Conservation (phyloP, 208 protist genomes). For the Angomonas deanei region DNA sequence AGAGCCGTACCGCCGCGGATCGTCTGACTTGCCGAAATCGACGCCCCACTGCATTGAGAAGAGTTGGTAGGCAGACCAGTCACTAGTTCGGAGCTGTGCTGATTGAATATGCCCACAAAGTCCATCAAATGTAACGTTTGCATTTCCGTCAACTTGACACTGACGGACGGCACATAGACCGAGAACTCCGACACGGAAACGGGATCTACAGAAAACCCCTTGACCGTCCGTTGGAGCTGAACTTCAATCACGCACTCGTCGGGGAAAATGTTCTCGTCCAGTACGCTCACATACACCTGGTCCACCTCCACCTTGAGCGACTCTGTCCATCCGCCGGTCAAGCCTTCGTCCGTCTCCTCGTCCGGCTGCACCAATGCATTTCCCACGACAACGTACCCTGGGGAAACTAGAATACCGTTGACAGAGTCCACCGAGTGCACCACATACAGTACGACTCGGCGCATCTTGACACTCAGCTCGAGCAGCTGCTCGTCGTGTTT, state of each 20-base stretch:
- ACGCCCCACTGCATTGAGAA: not conserved
- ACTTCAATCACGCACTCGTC: conserved; percentile 34
- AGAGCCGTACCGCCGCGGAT: not conserved
- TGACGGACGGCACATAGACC: conserved; percentile 17
- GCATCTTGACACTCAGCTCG: conserved; percentile 57
- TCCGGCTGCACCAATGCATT: conserved; percentile 29
- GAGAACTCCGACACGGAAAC: not conserved
- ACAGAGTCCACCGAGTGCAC: conserved; percentile 31
- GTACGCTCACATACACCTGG: conserved; percentile 23
- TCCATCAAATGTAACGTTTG: conserved; percentile 65
- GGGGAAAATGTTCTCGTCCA: conserved; percentile 24
- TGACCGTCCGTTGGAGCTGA: conserved; percentile 12
- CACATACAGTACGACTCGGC: conserved; percentile 47
- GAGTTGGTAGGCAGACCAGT: not conserved
- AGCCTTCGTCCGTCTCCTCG: not conserved
- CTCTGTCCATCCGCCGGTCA: conserved; percentile 11
- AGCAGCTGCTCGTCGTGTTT: conserved; percentile 30
- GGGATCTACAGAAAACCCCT: not conserved
- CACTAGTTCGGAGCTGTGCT: conserved; percentile 10
- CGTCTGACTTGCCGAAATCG: not conserved
- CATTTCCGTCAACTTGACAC: conserved; percentile 19
- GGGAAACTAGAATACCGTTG: conserved; percentile 45
- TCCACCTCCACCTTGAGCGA: conserved; percentile 23
- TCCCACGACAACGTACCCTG: conserved; percentile 42
- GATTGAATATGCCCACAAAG: conserved; percentile 47